A percentile compares a stretch with the other conserved stretches of the same genome.
Conservation (phyloP, 768 basidiomycete genomes). For the Serendipita sp. region DNA sequence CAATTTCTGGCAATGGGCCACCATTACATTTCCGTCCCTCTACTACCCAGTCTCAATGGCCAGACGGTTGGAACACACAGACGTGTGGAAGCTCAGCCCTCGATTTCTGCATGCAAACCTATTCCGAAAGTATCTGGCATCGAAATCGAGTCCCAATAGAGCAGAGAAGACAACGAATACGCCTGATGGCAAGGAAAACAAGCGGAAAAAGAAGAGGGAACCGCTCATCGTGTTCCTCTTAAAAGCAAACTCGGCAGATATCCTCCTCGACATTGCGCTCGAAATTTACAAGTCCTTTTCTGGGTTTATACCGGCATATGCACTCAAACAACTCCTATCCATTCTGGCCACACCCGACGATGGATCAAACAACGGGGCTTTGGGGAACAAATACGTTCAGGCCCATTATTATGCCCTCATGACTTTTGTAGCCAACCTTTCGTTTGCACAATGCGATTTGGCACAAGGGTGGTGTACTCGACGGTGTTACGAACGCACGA, state of each 20-base stretch:
- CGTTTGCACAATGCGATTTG: slow-evolving; percentile 50
- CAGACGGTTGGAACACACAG: slow-evolving; percentile 8
- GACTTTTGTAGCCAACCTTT: slow-evolving; percentile 45
- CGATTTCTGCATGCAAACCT: slow-evolving; percentile 52
- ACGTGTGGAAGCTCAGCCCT: slow-evolving; percentile 53
- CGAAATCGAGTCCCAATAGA: not conserved
- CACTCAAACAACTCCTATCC: slow-evolving; percentile 42
- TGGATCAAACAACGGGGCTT: slow-evolving; percentile 10
- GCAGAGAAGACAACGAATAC: not conserved
- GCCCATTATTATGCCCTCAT: slow-evolving; percentile 46
- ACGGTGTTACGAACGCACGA: slow-evolving; percentile 52
- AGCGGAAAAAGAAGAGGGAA: slow-evolving; percentile 16
- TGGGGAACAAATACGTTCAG: slow-evolving; percentile 19
- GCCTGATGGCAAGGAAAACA: slow-evolving; percentile 28
- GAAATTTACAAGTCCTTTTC: slow-evolving; percentile 43
- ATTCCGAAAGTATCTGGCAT: slow-evolving; percentile 39
- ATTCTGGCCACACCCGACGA: slow-evolving; percentile 28
- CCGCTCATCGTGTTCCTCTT: slow-evolving; percentile 47
- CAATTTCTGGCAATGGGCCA: slow-evolving; percentile 47
- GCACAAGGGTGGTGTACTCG: slow-evolving; percentile 48
- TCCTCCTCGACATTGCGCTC: slow-evolving; percentile 41
- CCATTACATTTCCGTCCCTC: slow-evolving; percentile 45
- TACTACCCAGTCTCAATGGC: slow-evolving; percentile 22
- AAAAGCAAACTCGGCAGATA: slow-evolving; percentile 49
- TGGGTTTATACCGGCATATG: slow-evolving; percentile 55